Evolutionary conservation across 2,329 filamentous ascomycete species (phyloP), one percentile per base, ranked within the genome.

Genomic region (Aspergillus calidoustus): DNA sequence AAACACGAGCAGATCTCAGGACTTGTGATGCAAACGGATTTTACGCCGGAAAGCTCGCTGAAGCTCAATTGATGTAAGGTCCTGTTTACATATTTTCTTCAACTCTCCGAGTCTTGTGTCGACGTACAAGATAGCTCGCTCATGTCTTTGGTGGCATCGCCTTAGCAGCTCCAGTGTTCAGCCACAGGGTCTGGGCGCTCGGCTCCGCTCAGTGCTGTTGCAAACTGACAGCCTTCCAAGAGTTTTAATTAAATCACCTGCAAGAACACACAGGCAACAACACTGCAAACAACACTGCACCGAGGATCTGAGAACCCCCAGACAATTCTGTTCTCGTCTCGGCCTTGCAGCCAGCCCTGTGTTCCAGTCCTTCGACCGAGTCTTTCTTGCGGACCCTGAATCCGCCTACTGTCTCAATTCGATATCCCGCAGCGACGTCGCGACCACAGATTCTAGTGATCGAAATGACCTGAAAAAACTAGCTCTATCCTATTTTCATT

Each of bases 151-250:
- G 41, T 46, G 25, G 19, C 1, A 15, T 34, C 47, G 38, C 55
- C 47, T 44, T 46, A 31, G 30, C 49, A 51, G 51, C 58, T 47
- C 56, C 52, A 22, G 38, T 11, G 46, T 41, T 41, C 30, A 51
- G 58, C 59, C 53, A 46, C 53, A 60, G 47, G 34, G 48, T 58
- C 47, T 57, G 47, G 48, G 41, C 53, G 23, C 53, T 47, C 41
- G 53, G 38, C 43, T 55, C 34, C 38, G 23, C 22, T 44, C 4
- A 28, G 25, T 19, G 19, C 19, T 19, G 34, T 15, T 17, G 44
- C 44, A 22, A 22, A 47, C 44, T 47, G 44, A 47, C 22, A 13
- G 44, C 19, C 46, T 28, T 25, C 46, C 46, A 48, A 48, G 46
- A 48, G 13, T 22, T 48, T 48, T 57, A 30, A 57, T 28, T 43